These are phyloP conservation scores for Nakazawaea ishiwadae DNA, from an alignment of 805 yeast genomes.

Conservation along the genomic window DNA sequence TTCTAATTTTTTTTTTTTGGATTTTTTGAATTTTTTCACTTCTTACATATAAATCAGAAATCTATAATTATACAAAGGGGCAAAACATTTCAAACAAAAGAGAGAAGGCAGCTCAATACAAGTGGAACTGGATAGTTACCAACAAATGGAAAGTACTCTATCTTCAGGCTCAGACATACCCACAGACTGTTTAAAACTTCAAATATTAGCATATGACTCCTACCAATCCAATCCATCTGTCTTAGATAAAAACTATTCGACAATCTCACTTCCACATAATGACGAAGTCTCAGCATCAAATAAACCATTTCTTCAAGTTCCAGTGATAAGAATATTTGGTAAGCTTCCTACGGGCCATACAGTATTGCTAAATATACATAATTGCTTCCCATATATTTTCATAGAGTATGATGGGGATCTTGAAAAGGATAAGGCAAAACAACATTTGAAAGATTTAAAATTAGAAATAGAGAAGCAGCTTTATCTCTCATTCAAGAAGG, in stretches of 20 bases:
- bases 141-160: constrained; percentile 1
- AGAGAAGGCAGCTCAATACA: too few species aligned
- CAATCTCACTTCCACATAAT: constrained; percentile 23
- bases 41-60: too few species aligned
- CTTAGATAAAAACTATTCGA: constrained; percentile 41
- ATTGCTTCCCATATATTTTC: constrained; percentile 77
- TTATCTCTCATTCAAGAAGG: constrained; percentile 30
- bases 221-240: constrained; percentile 53
- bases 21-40: neutral
- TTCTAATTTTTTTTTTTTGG: neutral
- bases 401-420: constrained; percentile 50
- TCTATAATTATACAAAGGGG: too few species aligned
- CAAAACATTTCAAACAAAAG: too few species aligned
- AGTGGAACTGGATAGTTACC: too few species aligned
- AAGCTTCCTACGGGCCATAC: constrained; percentile 55
- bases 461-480: constrained; percentile 40
- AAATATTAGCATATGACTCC: constrained; percentile 61
- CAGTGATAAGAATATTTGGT: constrained; percentile 77
- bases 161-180: neutral
- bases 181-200: constrained; percentile 33
- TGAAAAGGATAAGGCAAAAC: constrained; percentile 17
- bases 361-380: constrained; percentile 71
- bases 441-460: constrained; percentile 35
- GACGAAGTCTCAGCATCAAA: constrained; percentile 16
- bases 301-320: constrained; percentile 45